These are phyloP conservation scores for Guyanaporus albipodus DNA, from an alignment of 768 basidiomycete species.

Conservation along the genomic window DNA sequence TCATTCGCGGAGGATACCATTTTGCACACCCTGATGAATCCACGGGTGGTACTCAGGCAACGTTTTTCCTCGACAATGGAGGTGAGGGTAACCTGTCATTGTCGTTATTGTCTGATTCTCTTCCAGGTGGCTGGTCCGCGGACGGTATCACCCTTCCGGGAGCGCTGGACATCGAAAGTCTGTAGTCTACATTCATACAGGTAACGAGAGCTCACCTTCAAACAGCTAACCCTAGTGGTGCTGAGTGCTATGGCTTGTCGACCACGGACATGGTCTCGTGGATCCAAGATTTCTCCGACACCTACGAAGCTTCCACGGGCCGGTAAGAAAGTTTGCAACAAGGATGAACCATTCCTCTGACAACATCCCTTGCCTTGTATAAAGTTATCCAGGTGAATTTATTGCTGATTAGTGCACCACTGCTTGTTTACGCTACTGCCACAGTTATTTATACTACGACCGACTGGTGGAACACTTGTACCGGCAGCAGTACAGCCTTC, in stretches of 20 bases:
- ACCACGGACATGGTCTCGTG: slow-evolving; percentile 55
- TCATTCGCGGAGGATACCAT: slow-evolving; percentile 62
- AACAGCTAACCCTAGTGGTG: slow-evolving; percentile 49
- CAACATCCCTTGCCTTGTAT: neutral
- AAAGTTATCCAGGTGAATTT: slow-evolving; percentile 40
- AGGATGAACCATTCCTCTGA: neutral
- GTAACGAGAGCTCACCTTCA: neutral
- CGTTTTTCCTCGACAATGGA: slow-evolving; percentile 54
- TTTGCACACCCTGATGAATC: slow-evolving; percentile 53
- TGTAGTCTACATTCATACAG: slow-evolving; percentile 6
- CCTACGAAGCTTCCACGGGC: slow-evolving; percentile 46
- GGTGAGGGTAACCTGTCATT: slow-evolving; percentile 29
- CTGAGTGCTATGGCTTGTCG: slow-evolving; percentile 52
- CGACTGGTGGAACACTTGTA: slow-evolving; percentile 66
- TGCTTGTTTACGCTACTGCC: neutral
- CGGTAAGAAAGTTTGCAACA: slow-evolving; percentile 32
- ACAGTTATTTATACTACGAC: slow-evolving; percentile 61
- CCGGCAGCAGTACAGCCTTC: slow-evolving; percentile 53
- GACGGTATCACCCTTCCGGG: slow-evolving; percentile 65
- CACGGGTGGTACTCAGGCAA: slow-evolving; percentile 55
- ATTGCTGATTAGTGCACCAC: neutral
- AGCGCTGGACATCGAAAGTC: slow-evolving; percentile 61
- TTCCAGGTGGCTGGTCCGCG: slow-evolving; percentile 46
- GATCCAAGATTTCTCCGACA: slow-evolving; percentile 59
- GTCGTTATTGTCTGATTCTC: neutral